Percentiles rank a stretch among this genome's conserved stretches.
phyloP scores from a whole-genome alignment of 257 asterid species.

The Misopates orontium region DNA sequence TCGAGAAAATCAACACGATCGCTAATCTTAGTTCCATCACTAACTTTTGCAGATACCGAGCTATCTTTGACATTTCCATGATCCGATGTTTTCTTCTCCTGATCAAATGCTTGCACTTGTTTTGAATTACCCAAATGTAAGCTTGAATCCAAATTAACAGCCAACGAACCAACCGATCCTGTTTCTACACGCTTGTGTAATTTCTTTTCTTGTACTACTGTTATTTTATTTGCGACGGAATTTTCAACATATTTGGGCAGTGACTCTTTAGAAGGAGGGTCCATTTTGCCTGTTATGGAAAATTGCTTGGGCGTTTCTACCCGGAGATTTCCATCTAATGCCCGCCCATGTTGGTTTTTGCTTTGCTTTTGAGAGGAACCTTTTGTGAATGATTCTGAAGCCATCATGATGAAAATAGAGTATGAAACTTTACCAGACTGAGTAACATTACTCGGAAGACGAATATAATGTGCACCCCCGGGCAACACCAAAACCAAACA shows the following conservation, averaged over 20 bases:
- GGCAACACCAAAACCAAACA: conserved; percentile 25
- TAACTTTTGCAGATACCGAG: conserved; percentile 52
- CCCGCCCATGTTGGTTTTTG: conserved; percentile 38
- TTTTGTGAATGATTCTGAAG: conserved; percentile 45
- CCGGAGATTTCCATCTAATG: conserved; percentile 29
- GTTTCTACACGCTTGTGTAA: conserved; percentile 28
- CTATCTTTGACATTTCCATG: conserved; percentile 39
- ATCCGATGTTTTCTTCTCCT: conserved; percentile 36
- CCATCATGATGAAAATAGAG: conserved; percentile 39
- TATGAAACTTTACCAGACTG: conserved; percentile 18
- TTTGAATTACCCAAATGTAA: conserved; percentile 46
- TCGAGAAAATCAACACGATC: conserved; percentile 60
- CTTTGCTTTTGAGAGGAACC: conserved; percentile 41
- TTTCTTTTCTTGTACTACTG: conserved; percentile 31
- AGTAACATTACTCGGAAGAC: conserved; percentile 17
- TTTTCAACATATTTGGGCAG: conserved; percentile 30
- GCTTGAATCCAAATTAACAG: conserved; percentile 50
- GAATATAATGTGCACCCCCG: neutral
- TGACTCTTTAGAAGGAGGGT: conserved; percentile 33
- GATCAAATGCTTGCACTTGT: conserved; percentile 27
- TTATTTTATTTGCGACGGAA: conserved; percentile 27
- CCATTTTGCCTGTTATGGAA: conserved; percentile 35
- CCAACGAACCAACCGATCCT: conserved; percentile 39
- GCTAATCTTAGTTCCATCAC: conserved; percentile 56
- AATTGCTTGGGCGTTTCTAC: conserved; percentile 25